A percentile compares a stretch with the other conserved stretches of the same genome.
Evolutionary conservation across 208 protist species (phyloP).

Genomic region (Leishmania martiniquensis): DNA sequence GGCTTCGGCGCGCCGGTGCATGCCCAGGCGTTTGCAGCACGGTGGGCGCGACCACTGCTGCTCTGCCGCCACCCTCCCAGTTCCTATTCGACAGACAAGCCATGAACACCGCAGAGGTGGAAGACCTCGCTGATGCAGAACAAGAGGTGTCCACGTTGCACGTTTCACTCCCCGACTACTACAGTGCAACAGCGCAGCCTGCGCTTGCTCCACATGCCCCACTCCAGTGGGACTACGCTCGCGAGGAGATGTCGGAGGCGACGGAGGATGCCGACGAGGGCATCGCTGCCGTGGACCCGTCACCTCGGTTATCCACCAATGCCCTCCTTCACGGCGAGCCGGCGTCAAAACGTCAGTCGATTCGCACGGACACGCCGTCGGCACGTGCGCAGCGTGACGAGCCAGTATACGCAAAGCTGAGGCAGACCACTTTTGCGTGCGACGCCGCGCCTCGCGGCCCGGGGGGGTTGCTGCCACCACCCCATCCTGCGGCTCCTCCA

Average conservation of each 20-base stretch:
- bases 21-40: neutral
- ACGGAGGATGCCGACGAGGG: neutral
- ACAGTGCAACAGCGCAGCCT: neutral
- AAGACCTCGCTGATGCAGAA: neutral
- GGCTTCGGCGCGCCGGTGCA: neutral
- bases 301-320: conserved; percentile 28
- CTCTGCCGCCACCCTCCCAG: neutral
- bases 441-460: conserved; percentile 9
- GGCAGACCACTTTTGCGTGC: conserved; percentile 10
- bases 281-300: conserved; percentile 11
- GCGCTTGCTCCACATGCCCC: neutral
- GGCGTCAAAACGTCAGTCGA: neutral
- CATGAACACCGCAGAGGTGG: conserved; percentile 25
- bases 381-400: neutral
- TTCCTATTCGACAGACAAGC: neutral
- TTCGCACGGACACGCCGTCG: too few species aligned
- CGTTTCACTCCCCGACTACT: conserved; percentile 22
- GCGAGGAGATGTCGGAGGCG: neutral
- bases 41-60: neutral
- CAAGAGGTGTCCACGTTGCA: conserved; percentile 8
- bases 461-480: neutral
- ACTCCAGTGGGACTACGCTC: neutral
- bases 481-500: neutral
- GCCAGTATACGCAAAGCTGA: neutral
- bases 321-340: conserved; percentile 12